Evolutionary conservation across 106 monocot species (phyloP).

Genomic region (Phalaenopsis aphrodite): DNA sequence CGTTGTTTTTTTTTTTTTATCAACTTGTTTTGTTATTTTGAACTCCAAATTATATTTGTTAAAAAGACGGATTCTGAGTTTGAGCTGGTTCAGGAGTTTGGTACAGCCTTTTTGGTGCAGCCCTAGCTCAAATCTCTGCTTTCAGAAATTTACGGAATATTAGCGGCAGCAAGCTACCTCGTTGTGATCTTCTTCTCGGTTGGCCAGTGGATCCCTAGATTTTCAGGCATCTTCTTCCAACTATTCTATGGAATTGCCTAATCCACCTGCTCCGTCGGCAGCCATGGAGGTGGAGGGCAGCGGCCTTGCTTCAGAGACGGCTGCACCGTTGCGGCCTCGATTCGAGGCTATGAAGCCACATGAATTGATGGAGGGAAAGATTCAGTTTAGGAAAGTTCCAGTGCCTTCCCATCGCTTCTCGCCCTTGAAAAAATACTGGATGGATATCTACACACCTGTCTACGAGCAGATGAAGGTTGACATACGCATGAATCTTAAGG

Average conservation of each 20-base stretch:
- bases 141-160: background rate
- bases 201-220: background rate
- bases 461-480: constrained; percentile 94
- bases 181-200: background rate
- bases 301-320: background rate
- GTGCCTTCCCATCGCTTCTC: constrained; percentile 69
- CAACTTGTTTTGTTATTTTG: too few species aligned
- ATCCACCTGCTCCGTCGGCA: background rate
- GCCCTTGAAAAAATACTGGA: constrained; percentile 68
- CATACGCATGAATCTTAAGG: constrained; percentile 97
- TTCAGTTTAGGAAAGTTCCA: constrained; percentile 66
- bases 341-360: constrained; percentile 64
- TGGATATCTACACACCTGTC: constrained; percentile 84
- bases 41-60: too few species aligned
- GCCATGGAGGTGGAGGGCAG: constrained; percentile 2
- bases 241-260: background rate
- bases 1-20: too few species aligned
- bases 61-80: too few species aligned
- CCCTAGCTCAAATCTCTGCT: background rate
- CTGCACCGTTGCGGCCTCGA: constrained; percentile 10
- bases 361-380: constrained; percentile 70
- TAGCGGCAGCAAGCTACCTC: too few species aligned
- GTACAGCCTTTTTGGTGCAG: background rate
- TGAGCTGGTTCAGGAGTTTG: too few species aligned
- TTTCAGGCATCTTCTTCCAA: background rate